A percentile compares a stretch with the other conserved stretches of the same genome.
phyloP scores from a whole-genome alignment of 1,139 yeast species.

The Kodamaea suecica region DNA sequence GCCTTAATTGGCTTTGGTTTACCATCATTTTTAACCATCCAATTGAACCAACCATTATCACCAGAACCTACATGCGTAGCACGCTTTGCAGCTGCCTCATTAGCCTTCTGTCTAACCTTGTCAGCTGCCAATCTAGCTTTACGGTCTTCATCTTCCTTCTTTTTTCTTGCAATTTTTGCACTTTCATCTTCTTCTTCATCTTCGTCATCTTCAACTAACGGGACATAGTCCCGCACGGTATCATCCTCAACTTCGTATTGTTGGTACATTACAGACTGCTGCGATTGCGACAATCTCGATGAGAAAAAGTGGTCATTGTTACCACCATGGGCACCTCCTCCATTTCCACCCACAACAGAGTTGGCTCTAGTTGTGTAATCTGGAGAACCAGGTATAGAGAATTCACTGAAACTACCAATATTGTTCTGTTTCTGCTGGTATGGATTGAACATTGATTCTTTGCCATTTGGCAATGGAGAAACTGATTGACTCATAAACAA shows the following conservation, averaged over 20 bases:
- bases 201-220: conserved; percentile 45
- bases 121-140: conserved; percentile 16
- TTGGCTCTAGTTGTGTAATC: conserved; percentile 46
- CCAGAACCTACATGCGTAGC: conserved; percentile 5
- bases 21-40: conserved; percentile 50
- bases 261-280: conserved; percentile 45
- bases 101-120: conserved; percentile 14
- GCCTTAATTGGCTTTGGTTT: conserved; percentile 78
- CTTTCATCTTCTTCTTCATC: conserved; percentile 29
- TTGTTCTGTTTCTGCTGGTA: conserved; percentile 22
- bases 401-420: conserved; percentile 36
- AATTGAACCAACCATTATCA: conserved; percentile 45
- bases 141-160: conserved; percentile 16
- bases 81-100: conserved; percentile 15
- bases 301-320: conserved; percentile 23
- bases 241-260: conserved; percentile 49
- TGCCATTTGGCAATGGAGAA: conserved; percentile 9
- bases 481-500: conserved; percentile 4
- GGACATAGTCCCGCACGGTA: conserved; percentile 44
- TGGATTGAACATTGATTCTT: conserved; percentile 27
- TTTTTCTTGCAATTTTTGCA: conserved; percentile 14
- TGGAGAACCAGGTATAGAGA: conserved; percentile 49
- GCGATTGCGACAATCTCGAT: conserved; percentile 44
- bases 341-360: conserved; percentile 40
- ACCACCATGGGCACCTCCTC: conserved; percentile 14